A percentile compares a stretch with the other conserved stretches of the same genome.
Conservation (phyloP, 352 stramenopile genomes). For the Globisporangium barbulae region DNA sequence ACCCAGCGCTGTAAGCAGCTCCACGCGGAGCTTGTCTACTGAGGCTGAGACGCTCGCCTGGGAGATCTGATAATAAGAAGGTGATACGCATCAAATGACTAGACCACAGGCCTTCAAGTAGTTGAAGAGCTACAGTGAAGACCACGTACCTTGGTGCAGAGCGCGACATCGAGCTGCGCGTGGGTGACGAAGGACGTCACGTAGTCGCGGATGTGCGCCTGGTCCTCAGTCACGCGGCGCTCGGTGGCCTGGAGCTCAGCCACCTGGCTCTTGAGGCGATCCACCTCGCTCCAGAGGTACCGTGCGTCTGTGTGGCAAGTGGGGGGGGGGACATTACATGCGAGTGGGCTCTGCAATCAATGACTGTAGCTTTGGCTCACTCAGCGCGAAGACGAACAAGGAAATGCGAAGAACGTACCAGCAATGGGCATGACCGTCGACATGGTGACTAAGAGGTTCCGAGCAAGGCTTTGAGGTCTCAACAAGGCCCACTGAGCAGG, state of each 20-base stretch:
- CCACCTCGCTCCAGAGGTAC: conserved; percentile 57
- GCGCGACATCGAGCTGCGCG: conserved; percentile 53
- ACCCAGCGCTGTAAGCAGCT: conserved; percentile 28
- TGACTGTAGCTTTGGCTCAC: no score
- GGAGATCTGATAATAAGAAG: conserved; percentile 24
- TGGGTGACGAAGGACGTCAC: conserved; percentile 51
- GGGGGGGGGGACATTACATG: no score
- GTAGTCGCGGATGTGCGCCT: conserved; percentile 29
- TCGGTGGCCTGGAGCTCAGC: conserved; percentile 33
- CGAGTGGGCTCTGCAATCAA: no score
- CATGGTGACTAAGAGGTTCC: not conserved
- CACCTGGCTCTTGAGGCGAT: conserved; percentile 51
- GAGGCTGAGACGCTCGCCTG: conserved; percentile 31
- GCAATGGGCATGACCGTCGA: conserved; percentile 9
- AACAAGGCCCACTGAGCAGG: not conserved
- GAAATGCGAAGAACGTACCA: not conserved
- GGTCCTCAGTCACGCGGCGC: conserved; percentile 26
- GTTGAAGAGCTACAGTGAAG: not conserved
- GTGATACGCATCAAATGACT: not conserved
- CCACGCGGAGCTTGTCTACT: conserved; percentile 30
- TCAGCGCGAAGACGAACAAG: no score
- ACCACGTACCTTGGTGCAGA: conserved; percentile 43
- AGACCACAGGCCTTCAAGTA: not conserved
- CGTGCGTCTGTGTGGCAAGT: conserved; percentile 26
- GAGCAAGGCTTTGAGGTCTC: not conserved